Conservation (phyloP, 495 filamentous ascomycete genomes). For the Podospora didyma region DNA sequence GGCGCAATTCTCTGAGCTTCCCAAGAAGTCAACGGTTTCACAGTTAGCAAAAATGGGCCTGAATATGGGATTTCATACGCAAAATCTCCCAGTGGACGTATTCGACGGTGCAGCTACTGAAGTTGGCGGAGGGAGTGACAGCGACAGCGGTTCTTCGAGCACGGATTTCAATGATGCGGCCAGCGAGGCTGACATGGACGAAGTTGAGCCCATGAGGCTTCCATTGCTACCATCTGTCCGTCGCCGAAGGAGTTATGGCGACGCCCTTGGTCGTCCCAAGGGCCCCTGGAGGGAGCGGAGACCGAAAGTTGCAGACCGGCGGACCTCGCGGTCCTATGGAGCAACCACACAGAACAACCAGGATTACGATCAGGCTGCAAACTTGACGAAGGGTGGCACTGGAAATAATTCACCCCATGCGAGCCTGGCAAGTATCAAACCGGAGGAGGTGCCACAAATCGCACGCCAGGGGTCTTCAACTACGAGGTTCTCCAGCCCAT, state of each 20-base stretch:
- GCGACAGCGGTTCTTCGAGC: conserved; percentile 43
- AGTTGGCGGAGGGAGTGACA: conserved; percentile 33
- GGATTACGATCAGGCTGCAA: not conserved
- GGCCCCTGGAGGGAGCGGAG: conserved; percentile 15
- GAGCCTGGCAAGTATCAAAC: conserved; percentile 14
- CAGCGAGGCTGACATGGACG: conserved; percentile 22
- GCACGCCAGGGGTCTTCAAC: conserved; percentile 47
- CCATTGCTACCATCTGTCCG: conserved; percentile 23
- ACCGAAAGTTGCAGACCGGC: conserved; percentile 7
- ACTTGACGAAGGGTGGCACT: conserved; percentile 3
- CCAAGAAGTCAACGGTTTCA: conserved; percentile 60
- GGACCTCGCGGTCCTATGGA: conserved; percentile 16
- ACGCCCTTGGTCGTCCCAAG: conserved; percentile 18
- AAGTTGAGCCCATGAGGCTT: conserved; percentile 11
- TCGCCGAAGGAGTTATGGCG: conserved; percentile 35
- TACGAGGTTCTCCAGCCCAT: conserved; percentile 63
- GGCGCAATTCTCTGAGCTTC: conserved; percentile 31
- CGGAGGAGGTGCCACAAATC: conserved; percentile 40
- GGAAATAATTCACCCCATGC: not conserved
- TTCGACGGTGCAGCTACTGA: conserved; percentile 50
- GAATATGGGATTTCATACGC: conserved; percentile 72
- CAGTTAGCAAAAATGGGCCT: conserved; percentile 58
- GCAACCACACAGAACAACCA: conserved; percentile 5
- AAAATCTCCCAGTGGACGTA: conserved; percentile 62
- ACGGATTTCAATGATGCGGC: conserved; percentile 31